Conservation (phyloP, 2,329 filamentous ascomycete genomes). For the Botrytis elliptica region DNA sequence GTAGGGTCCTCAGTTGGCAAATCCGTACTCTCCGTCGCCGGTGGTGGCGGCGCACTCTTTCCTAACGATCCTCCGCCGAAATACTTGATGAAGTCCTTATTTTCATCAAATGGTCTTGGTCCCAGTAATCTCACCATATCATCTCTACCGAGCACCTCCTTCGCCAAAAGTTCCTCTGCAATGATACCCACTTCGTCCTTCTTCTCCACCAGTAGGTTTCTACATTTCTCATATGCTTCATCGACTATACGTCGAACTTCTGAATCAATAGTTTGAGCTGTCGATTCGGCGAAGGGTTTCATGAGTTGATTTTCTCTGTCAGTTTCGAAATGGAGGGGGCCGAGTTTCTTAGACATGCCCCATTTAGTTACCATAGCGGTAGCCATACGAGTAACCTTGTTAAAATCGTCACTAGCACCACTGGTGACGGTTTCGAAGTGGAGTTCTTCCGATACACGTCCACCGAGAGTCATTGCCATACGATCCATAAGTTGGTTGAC, state of each 20-base stretch:
- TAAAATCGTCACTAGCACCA: slow-evolving; percentile 94
- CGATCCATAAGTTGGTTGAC: slow-evolving; percentile 96
- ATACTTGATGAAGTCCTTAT: slow-evolving; percentile 89
- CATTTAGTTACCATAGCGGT: slow-evolving; percentile 99
- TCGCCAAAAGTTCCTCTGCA: slow-evolving; percentile 86
- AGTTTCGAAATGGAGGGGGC: slow-evolving; percentile 80
- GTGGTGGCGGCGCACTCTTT: slow-evolving; percentile 59
- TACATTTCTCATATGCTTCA: slow-evolving; percentile 89
- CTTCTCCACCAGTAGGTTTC: slow-evolving; percentile 77
- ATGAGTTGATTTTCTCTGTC: slow-evolving; percentile 77
- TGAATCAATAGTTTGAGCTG: slow-evolving; percentile 84
- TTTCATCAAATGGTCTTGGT: slow-evolving; percentile 76
- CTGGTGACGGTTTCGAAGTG: slow-evolving; percentile 97
- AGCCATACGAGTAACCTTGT: slow-evolving; percentile 95
- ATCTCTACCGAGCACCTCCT: slow-evolving; percentile 88
- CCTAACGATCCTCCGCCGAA: slow-evolving; percentile 60
- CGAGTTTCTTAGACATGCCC: slow-evolving; percentile 95
- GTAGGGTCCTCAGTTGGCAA: slow-evolving; percentile 24
- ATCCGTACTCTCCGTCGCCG: slow-evolving; percentile 44
- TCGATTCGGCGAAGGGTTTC: slow-evolving; percentile 95
- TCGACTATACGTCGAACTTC: slow-evolving; percentile 92
- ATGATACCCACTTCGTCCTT: slow-evolving; percentile 85
- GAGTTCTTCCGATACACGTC: slow-evolving; percentile 90
- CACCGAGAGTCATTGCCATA: slow-evolving; percentile 98
- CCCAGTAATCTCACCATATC: slow-evolving; percentile 90